Evolutionary conservation across 352 stramenopile species (phyloP), one percentile per base, ranked within the genome.

Genomic region (Pythium phragmitis): DNA sequence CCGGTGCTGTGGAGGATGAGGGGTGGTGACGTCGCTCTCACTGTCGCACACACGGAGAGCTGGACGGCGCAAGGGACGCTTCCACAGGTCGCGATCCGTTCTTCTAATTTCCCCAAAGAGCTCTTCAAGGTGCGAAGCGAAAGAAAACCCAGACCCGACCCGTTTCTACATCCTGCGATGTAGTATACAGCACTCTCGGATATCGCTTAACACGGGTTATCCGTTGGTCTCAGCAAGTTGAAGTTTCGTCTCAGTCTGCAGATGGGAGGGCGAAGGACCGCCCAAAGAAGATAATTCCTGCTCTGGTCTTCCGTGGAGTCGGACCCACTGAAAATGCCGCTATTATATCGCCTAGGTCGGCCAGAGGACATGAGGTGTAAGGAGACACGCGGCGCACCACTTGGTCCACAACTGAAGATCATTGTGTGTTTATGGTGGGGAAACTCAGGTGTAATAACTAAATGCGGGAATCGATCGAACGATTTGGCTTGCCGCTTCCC

Each of bases 401-500:
- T 21, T 21, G 21, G 21, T 21, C 21, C 21, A 28, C 45, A 16
- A 50, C 9, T 50, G 7, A 50, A 50, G 45, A 50, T 28, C 9
- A 50, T 50, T 50, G 17, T 19, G 7, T 41, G 13, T 50, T 9
- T 21, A 50, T 50, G 21, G 45, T 50, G 36, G 7, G 8, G 13
- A 41, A 41, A 8, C 13, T 55, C 48, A 55, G 19, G 48, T 61
- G 39, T 63, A 55, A 37, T 56, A 48, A 55, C 57, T 63, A 43
- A 63, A 63, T 41, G 1, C 36, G 43, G 34, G 57, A 55, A 63
- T 56, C 43, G 21, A 34, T 63, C 46, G 21, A 8, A 28, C 42
- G 45, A 63, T 47, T 50, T 63, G 57, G 36, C 21, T 49, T 56
- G 57, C 57, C 57, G 49, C 46, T 47, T 13, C 57, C 28, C 57